phyloP scores from a whole-genome alignment of 2,329 filamentous ascomycete species.

The Trichothecium roseum region DNA sequence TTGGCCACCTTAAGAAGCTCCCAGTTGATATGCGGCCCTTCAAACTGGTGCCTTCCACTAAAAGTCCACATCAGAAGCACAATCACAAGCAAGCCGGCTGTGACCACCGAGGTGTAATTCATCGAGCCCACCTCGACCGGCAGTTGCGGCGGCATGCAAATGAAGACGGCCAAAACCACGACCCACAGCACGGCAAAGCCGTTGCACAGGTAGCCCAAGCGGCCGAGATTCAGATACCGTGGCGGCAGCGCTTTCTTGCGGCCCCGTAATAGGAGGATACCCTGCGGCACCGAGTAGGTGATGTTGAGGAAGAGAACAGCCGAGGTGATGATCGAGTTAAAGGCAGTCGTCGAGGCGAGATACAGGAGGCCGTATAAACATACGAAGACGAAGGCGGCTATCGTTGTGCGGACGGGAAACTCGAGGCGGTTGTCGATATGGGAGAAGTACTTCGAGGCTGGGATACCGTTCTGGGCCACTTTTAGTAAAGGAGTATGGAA shows the following conservation, averaged over 20 bases:
- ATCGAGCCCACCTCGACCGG: background rate
- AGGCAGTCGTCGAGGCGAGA: conserved; percentile 17
- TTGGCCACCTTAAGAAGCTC: background rate
- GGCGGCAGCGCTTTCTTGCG: conserved; percentile 9
- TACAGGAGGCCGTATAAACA: conserved; percentile 20
- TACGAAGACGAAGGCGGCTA: conserved; percentile 14
- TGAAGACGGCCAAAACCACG: conserved; percentile 9
- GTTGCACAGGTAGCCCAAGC: conserved; percentile 11
- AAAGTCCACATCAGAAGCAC: background rate
- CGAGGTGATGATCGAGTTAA: conserved; percentile 21
- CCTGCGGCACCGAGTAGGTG: conserved; percentile 17
- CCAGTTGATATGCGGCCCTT: conserved; percentile 1
- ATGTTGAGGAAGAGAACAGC: conserved; percentile 18
- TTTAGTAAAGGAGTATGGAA: background rate
- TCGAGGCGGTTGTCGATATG: conserved; percentile 9
- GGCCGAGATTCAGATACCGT: conserved; percentile 10
- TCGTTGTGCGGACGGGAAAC: conserved; percentile 17
- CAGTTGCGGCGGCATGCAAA: conserved; percentile 13
- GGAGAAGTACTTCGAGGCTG: conserved; percentile 13
- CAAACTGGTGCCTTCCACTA: background rate
- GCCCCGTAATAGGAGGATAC: conserved; percentile 10
- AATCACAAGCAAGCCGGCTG: background rate
- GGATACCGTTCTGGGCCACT: conserved; percentile 9
- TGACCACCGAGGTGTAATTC: background rate
- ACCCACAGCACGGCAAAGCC: conserved; percentile 10